phyloP scores from a whole-genome alignment of 1,284 basidiomycete species.

The Rhodotorula sp. region DNA sequence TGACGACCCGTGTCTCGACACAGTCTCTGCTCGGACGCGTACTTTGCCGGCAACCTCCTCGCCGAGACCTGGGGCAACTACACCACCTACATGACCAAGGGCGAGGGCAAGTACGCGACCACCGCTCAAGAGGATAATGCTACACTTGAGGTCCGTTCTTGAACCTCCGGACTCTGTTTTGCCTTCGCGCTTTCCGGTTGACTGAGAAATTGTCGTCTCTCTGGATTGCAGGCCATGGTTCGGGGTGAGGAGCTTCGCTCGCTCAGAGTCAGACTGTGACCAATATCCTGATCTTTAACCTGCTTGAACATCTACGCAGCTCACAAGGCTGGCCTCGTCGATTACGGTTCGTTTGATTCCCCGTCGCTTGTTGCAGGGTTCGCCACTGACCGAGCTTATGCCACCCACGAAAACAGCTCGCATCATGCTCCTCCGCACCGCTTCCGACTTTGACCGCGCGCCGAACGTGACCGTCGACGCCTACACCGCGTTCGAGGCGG shows the following conservation, averaged over 20 bases:
- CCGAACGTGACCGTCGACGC: slow-evolving; percentile 41
- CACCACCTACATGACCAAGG: slow-evolving; percentile 51
- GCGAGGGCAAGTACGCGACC: slow-evolving; percentile 53
- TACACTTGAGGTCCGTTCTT: slow-evolving; percentile 48
- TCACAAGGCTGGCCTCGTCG: slow-evolving; percentile 50
- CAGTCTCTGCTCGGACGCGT: slow-evolving; percentile 55
- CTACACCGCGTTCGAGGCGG: slow-evolving; percentile 44
- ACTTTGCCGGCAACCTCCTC: slow-evolving; percentile 54
- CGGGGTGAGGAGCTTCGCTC: slow-evolving; percentile 38
- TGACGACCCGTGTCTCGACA: slow-evolving; percentile 46
- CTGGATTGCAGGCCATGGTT: slow-evolving; percentile 47
- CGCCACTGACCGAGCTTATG: background rate
- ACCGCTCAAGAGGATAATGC: slow-evolving; percentile 59
- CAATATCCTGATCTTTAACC: background rate
- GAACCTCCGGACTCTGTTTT: too few species aligned
- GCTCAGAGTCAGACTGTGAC: background rate
- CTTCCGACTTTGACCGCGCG: slow-evolving; percentile 55
- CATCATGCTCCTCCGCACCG: slow-evolving; percentile 56
- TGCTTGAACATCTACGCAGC: background rate
- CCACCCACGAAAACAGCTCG: slow-evolving; percentile 41
- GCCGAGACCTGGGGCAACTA: slow-evolving; percentile 54
- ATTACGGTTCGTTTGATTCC: slow-evolving; percentile 47
- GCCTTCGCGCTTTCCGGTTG: too few species aligned
- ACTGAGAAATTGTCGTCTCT: too few species aligned
- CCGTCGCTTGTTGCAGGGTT: background rate